These are phyloP conservation scores for Aspergillus olivimuriae DNA, from an alignment of 495 filamentous ascomycete genomes.

Conservation along the genomic window DNA sequence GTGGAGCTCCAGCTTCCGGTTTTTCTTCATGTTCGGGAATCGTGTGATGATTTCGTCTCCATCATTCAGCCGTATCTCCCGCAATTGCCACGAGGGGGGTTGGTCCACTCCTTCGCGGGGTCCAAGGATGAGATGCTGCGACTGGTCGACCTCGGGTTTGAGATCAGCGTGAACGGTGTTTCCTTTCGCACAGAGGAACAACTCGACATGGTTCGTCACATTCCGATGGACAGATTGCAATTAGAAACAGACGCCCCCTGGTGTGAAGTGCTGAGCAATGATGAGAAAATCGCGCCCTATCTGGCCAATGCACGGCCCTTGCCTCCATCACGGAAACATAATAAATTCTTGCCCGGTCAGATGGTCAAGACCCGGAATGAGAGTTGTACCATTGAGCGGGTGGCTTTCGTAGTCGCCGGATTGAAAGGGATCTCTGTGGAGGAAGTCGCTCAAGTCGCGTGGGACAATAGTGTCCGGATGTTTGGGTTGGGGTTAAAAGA, in stretches of 20 bases:
- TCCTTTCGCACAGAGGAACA: constrained; percentile 23
- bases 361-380: constrained; percentile 30
- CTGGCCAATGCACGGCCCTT: constrained; percentile 13
- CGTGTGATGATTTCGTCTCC: constrained; percentile 20
- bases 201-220: constrained; percentile 21
- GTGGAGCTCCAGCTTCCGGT: constrained; percentile 19
- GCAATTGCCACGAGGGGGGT: constrained; percentile 14
- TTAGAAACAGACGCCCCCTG: constrained; percentile 31
- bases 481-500: constrained; percentile 16
- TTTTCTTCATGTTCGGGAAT: constrained; percentile 25
- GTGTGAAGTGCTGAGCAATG: constrained; percentile 22
- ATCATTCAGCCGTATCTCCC: constrained; percentile 20
- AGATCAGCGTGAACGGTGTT: constrained; percentile 26
- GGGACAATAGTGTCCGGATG: constrained; percentile 26
- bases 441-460: constrained; percentile 21
- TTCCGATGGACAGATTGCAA: constrained; percentile 22
- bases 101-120: constrained; percentile 29
- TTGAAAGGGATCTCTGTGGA: constrained; percentile 20
- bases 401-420: constrained; percentile 24
- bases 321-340: constrained; percentile 20
- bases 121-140: constrained; percentile 22
- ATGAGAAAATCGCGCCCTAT: constrained; percentile 16
- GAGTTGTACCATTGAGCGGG: constrained; percentile 25
- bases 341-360: constrained; percentile 21
- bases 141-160: constrained; percentile 21